Evolutionary conservation across 805 yeast genomes (phyloP).

Genomic region (Hanseniaspora clermontiae): DNA sequence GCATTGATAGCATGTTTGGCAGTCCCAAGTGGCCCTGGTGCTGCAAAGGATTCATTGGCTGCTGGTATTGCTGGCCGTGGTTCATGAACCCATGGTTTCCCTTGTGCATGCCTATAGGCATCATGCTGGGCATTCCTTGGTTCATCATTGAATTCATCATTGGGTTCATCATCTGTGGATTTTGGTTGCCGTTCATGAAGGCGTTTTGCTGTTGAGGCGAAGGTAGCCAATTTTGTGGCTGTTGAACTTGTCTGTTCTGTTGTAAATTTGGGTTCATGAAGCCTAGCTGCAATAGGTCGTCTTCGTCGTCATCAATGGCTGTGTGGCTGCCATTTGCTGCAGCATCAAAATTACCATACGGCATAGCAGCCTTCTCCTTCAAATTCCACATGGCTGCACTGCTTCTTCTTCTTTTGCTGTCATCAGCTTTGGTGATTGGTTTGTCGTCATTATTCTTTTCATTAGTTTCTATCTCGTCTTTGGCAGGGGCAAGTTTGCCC

Average conservation of each 20-base stretch:
- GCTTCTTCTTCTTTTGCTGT: conserved; percentile 10
- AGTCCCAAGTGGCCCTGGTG: conserved; percentile 1
- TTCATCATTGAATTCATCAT: conserved; percentile 4
- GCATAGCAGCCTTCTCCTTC: conserved; percentile 12
- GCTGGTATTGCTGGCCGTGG: neutral
- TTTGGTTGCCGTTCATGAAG: neutral
- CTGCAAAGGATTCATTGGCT: neutral
- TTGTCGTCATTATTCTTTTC: neutral
- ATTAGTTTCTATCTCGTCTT: neutral
- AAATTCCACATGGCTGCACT: conserved; percentile 7
- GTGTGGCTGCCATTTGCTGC: neutral
- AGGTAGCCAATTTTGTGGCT: neutral
- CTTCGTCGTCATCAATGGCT: conserved; percentile 1
- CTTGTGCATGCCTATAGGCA: neutral
- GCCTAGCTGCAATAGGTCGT: neutral
- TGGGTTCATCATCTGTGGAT: neutral
- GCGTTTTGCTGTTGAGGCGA: neutral
- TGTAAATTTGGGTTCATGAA: neutral
- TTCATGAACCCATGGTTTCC: neutral
- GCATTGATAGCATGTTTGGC: neutral
- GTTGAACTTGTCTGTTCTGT: neutral
- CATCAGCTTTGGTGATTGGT: neutral
- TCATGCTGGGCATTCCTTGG: conserved; percentile 1
- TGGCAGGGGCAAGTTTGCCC: neutral
- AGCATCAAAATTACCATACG: neutral